Percentiles rank a stretch among this genome's conserved stretches.
Evolutionary conservation across 805 yeast species (phyloP).

Genomic region (Nakazawaea laoshanensis): DNA sequence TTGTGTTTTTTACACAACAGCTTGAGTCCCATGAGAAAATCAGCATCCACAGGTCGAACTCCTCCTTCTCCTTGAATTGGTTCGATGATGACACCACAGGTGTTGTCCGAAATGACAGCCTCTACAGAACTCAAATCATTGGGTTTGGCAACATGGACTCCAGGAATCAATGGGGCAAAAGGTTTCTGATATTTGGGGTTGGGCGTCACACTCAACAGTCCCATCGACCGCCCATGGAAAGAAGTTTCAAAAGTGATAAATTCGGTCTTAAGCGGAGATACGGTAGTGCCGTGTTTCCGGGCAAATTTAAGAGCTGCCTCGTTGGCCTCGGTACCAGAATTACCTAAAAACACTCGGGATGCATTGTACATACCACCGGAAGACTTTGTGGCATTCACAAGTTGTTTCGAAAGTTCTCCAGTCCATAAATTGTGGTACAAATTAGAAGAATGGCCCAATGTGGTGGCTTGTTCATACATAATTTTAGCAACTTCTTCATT

Average conservation of each 20-base stretch:
- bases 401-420: conserved; percentile 62
- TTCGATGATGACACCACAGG: conserved; percentile 91
- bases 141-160: conserved; percentile 62
- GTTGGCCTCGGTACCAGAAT: conserved; percentile 54
- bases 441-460: conserved; percentile 78
- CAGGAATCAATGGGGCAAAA: conserved; percentile 87
- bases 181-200: conserved; percentile 91
- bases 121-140: conserved; percentile 54
- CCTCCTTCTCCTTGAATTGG: conserved; percentile 99
- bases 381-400: conserved; percentile 59
- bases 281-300: conserved; percentile 66
- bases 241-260: conserved; percentile 82
- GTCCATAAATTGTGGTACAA: conserved; percentile 81
- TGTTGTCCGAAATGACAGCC: conserved; percentile 45
- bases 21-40: conserved; percentile 60
- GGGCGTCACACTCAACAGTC: conserved; percentile 86
- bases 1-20: conserved; percentile 58
- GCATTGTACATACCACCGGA: conserved; percentile 82
- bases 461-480: conserved; percentile 60
- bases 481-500: conserved; percentile 68
- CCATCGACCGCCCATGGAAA: conserved; percentile 94
- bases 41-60: conserved; percentile 55
- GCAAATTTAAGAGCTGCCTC: conserved; percentile 57
- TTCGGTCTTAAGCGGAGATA: conserved; percentile 53
- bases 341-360: conserved; percentile 56